A percentile compares a stretch with the other conserved stretches of the same genome.
Conservation (phyloP, 805 yeast species). For the Wickerhamomyces rabaulensis region DNA sequence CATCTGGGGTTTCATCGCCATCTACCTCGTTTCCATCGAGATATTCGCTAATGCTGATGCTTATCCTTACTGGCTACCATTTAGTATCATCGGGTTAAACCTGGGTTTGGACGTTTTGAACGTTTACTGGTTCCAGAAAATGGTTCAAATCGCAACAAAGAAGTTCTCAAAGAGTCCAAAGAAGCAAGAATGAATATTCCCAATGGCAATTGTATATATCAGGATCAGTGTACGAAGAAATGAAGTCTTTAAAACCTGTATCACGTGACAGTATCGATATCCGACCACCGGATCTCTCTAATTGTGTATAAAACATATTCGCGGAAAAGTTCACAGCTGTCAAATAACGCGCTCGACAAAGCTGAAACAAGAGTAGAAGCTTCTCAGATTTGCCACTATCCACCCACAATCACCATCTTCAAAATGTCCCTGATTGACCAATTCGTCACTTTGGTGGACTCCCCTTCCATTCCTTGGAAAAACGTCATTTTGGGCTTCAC, state of each 20-base stretch:
- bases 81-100: constrained; percentile 51
- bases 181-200: constrained; percentile 1
- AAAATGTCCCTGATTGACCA: constrained; percentile 26
- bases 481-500: constrained; percentile 67
- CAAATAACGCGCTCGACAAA: background rate
- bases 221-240: background rate
- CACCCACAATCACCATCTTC: background rate
- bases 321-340: background rate
- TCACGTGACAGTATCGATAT: no score
- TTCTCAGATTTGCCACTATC: background rate
- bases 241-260: background rate
- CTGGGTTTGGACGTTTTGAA: constrained; percentile 62
- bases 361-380: no score
- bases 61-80: constrained; percentile 43
- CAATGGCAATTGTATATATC: background rate
- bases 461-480: constrained; percentile 77
- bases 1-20: constrained; percentile 82
- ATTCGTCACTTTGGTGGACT: constrained; percentile 52
- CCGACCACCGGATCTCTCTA: no score
- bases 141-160: constrained; percentile 70
- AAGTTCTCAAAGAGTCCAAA: constrained; percentile 25
- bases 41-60: constrained; percentile 39
- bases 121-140: constrained; percentile 81
- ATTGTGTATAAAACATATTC: background rate
- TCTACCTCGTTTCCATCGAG: constrained; percentile 43